Percentiles rank a stretch among this genome's conserved stretches.
These are phyloP conservation scores for Phytopythium boreale DNA, from an alignment of 352 stramenopile species.

Conservation along the genomic window DNA sequence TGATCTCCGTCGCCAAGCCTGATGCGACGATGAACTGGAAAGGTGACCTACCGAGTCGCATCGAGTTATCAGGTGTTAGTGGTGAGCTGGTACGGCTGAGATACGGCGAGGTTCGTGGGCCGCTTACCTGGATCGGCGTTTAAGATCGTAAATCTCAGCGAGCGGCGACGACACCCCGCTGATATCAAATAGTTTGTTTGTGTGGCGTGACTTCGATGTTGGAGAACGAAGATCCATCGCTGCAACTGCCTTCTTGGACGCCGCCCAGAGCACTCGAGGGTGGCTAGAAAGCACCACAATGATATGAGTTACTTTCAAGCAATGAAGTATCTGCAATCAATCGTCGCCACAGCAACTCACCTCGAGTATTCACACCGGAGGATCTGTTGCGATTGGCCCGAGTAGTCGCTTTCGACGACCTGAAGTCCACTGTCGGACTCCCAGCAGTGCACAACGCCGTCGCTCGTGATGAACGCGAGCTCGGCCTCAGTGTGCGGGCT, in stretches of 20 bases:
- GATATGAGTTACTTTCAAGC: background rate
- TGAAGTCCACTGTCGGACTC: conserved; percentile 40
- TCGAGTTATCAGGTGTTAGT: background rate
- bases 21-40: conserved; percentile 77
- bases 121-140: conserved; percentile 46
- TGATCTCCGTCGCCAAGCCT: conserved; percentile 56
- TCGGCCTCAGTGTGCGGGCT: conserved; percentile 68
- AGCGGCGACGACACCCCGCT: conserved; percentile 24
- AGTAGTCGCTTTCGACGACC: conserved; percentile 18
- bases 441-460: conserved; percentile 54
- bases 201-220: conserved; percentile 9
- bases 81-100: background rate
- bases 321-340: background rate
- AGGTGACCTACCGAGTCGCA: conserved; percentile 31
- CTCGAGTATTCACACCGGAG: conserved; percentile 71
- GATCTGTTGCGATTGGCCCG: conserved; percentile 30
- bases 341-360: conserved; percentile 17
- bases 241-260: conserved; percentile 34
- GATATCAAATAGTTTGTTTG: conserved; percentile 53
- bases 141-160: conserved; percentile 63
- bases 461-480: conserved; percentile 42
- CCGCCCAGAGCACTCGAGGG: conserved; percentile 65
- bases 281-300: conserved; percentile 32
- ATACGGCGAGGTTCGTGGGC: background rate
- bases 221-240: conserved; percentile 52